Base-by-base conservation (phyloP, 305 asterid genomes). In the Rubia occidens region DNA sequence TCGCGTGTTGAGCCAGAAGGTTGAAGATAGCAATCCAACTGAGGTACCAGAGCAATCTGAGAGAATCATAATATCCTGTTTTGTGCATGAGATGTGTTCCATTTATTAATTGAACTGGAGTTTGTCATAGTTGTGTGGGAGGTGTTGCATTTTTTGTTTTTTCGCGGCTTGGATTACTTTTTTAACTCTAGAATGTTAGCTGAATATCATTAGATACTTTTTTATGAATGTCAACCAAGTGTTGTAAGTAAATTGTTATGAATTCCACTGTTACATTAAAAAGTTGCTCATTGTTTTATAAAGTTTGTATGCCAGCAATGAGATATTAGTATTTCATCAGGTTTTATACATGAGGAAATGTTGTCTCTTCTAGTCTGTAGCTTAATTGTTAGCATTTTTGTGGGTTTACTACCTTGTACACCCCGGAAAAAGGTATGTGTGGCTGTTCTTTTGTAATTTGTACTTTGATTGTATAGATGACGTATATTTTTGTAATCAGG, bases 11-110 rank as follows among this genome's bases (percentile, higher is more conserved):
- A 82, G 78, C 72, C 74, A 56, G 71, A 78, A 73, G 71, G 72
- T 26, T 75, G 77, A 78, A 60, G 79, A 72, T 77, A 70, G 80
- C 76, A 67, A 72, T 77, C 86, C 88, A 81, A 86, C 83, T 66
- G 68, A 82, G 79, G 74, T 74, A 69, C 17, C n/a, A 9, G 24
- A 63, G 9, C n/a, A 26, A 18, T 61, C 53, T 40, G 15, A 14
- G 18, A 15, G 54, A 4, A 69, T 26, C 6, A 3, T 43, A 11
- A 14, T 67, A 37, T 64, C 26, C 14, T 62, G 24, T 35, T 51
- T 14, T 8, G 53, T 54, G 55, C 18, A 32, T 54, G 65, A 64
- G 42, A 55, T 39, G n/a, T 65, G 39, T 5, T 49, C 10, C 63
- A 17, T 65, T 21, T n/a, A 15, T 32, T 5, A 7, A 64, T 69